Percentiles rank a stretch among this genome's conserved stretches.
Evolutionary conservation across 2,329 filamentous ascomycete species (phyloP).

Genomic region (Fusarium decemcellulare): DNA sequence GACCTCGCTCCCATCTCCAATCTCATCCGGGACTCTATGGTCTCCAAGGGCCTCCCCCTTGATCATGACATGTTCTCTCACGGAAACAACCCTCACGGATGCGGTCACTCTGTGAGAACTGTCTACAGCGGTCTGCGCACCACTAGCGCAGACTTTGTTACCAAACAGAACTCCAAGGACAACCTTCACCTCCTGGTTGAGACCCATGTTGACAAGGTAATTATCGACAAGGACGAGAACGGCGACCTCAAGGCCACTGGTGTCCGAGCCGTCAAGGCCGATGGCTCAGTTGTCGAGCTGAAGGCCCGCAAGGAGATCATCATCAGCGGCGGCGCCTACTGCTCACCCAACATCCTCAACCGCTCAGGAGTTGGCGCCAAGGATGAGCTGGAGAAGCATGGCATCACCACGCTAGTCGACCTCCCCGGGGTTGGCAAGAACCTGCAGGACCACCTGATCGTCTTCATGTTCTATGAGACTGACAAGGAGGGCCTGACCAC

Average conservation of each 20-base stretch:
- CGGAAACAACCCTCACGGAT: constrained; percentile 66
- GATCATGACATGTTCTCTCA: constrained; percentile 71
- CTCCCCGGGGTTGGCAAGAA: constrained; percentile 66
- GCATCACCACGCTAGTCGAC: constrained; percentile 58
- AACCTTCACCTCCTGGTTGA: constrained; percentile 65
- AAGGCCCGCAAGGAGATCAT: constrained; percentile 56
- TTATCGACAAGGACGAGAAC: constrained; percentile 55
- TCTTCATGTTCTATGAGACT: constrained; percentile 74
- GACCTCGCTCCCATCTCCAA: constrained; percentile 72
- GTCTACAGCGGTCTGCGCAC: constrained; percentile 66
- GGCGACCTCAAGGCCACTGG: constrained; percentile 60
- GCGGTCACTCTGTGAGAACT: constrained; percentile 68
- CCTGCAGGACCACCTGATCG: constrained; percentile 64
- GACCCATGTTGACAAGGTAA: constrained; percentile 66
- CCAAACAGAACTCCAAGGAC: constrained; percentile 51
- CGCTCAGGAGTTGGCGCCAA: constrained; percentile 66
- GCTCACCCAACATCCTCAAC: constrained; percentile 65
- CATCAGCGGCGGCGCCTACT: constrained; percentile 63
- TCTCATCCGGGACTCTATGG: constrained; percentile 67
- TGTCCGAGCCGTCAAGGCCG: constrained; percentile 57
- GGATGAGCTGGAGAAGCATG: constrained; percentile 57
- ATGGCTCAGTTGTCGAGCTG: constrained; percentile 58
- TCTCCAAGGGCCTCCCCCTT: constrained; percentile 67
- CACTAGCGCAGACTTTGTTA: constrained; percentile 68
- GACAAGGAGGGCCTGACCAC: constrained; percentile 65